A percentile compares a stretch with the other conserved stretches of the same genome.
Conservation (phyloP, 345 rosid species). For the Lepidium aucheri region DNA sequence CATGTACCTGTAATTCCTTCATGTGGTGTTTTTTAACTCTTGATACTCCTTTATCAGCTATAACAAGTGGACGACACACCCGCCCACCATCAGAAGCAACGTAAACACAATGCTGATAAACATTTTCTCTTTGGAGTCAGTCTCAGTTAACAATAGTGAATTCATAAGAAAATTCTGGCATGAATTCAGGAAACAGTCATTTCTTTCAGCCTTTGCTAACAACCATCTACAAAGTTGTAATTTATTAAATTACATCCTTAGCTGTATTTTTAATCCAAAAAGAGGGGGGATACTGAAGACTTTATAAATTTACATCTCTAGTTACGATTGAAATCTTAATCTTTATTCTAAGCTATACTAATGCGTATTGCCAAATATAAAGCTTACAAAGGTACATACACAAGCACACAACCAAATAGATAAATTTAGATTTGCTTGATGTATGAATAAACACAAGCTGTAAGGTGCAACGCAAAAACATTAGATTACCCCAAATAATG, state of each 20-base stretch:
- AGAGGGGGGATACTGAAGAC: background rate
- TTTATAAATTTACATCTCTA: background rate
- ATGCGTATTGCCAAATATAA: background rate
- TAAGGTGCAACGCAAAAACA: background rate
- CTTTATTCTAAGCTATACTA: background rate
- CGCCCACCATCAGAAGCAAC: constrained; percentile 99
- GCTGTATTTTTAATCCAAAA: constrained; percentile 4
- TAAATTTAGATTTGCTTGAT: background rate
- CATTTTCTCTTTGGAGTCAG: constrained; percentile 16
- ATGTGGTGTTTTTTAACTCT: constrained; percentile 86
- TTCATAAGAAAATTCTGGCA: no score
- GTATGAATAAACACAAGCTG: background rate
- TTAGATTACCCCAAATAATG: background rate
- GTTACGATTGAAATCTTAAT: background rate
- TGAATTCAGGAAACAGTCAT: no score
- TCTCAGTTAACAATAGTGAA: background rate
- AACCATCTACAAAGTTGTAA: no score
- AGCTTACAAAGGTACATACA: background rate
- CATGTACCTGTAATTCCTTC: constrained; percentile 72
- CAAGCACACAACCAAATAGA: background rate
- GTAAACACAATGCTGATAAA: constrained; percentile 66
- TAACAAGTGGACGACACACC: constrained; percentile 96
- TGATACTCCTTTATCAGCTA: constrained; percentile 87
- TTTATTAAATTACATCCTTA: background rate
- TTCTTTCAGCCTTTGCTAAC: no score